Percentiles rank a stretch among this genome's conserved stretches.
Conservation (phyloP, 2,329 filamentous ascomycete species). For the Xylaria sp. region DNA sequence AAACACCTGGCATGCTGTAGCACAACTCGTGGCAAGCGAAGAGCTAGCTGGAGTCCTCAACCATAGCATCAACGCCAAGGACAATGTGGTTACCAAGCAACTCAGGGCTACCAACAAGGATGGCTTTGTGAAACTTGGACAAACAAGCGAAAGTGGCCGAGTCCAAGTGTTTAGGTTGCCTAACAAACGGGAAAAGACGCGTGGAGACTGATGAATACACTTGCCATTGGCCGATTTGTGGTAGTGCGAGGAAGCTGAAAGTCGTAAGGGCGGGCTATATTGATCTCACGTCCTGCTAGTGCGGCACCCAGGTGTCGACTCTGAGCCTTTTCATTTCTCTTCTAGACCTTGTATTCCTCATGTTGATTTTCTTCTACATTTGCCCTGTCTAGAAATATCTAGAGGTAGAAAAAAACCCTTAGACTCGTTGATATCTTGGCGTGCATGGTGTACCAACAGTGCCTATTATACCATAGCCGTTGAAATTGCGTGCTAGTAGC, state of each 20-base stretch:
- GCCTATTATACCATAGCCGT: constrained; percentile 14
- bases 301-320: not conserved
- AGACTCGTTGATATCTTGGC: not conserved
- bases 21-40: constrained; percentile 8
- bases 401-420: not conserved
- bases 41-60: constrained; percentile 5
- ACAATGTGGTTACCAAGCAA: not conserved
- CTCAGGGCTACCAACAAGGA: not conserved
- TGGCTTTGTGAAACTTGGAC: constrained; percentile 6
- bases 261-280: too few species aligned
- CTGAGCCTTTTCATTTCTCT: too few species aligned
- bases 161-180: constrained; percentile 7
- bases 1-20: constrained; percentile 20
- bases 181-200: not conserved
- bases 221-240: not conserved
- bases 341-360: too few species aligned
- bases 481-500: constrained; percentile 18
- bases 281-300: too few species aligned
- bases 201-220: not conserved
- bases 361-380: too few species aligned
- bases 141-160: not conserved
- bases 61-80: constrained; percentile 8
- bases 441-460: not conserved
- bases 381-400: too few species aligned
- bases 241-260: not conserved